These are phyloP conservation scores for Acmispon strigosus DNA, from an alignment of 306 rosid species.

Conservation along the genomic window DNA sequence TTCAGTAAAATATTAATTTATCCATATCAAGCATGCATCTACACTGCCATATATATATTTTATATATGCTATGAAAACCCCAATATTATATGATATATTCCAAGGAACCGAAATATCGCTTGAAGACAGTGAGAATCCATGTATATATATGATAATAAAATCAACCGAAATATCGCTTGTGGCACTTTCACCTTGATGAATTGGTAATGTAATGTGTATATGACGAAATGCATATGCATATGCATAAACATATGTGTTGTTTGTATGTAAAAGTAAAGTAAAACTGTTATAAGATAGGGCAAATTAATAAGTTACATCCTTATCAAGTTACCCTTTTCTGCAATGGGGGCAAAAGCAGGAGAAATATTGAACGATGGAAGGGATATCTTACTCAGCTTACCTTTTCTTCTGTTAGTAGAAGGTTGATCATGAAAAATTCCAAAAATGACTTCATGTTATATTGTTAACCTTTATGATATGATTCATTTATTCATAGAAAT, in stretches of 20 bases:
- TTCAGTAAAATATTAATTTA: constrained; percentile 25
- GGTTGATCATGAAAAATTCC: background rate
- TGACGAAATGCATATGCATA: too few relatives aligned
- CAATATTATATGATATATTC: background rate
- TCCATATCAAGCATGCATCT: constrained; percentile 27
- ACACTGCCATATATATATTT: background rate
- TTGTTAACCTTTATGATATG: background rate
- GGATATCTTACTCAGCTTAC: background rate
- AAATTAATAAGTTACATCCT: background rate
- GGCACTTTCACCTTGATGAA: too few relatives aligned
- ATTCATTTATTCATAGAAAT: background rate
- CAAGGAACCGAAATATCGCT: constrained; percentile 10
- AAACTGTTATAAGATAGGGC: too few relatives aligned
- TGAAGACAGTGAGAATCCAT: constrained; percentile 16
- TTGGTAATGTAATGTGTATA: too few relatives aligned
- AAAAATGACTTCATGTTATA: background rate
- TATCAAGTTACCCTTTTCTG: background rate
- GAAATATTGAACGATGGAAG: background rate
- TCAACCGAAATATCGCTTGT: too few relatives aligned
- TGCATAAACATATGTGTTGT: too few relatives aligned
- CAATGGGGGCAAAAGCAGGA: constrained; percentile 8
- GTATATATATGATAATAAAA: background rate
- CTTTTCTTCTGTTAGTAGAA: background rate
- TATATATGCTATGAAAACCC: background rate
- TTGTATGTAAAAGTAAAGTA: too few relatives aligned